Percentiles rank a stretch among this genome's conserved stretches.
phyloP scores from a whole-genome alignment of 805 yeast genomes.

The Helenozyma baotianmanensis region DNA sequence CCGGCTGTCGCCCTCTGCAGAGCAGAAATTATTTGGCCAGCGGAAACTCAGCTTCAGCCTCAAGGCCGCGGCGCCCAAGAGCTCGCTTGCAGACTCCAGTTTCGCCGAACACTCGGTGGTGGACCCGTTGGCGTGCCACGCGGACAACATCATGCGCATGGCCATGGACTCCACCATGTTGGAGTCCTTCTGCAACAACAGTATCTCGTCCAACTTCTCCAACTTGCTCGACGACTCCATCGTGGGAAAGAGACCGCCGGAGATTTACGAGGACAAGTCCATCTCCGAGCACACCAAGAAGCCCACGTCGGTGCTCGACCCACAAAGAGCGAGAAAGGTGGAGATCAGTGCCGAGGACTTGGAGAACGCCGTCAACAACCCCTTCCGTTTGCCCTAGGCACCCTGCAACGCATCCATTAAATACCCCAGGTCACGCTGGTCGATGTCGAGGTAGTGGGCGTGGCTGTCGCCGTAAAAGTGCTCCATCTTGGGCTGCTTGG shows the following conservation, averaged over 20 bases:
- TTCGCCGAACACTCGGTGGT: slow-evolving; percentile 22
- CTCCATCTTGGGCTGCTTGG: slow-evolving; percentile 1
- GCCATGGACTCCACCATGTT: slow-evolving; percentile 45
- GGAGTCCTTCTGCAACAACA: slow-evolving; percentile 36
- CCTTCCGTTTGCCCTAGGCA: slow-evolving; percentile 4
- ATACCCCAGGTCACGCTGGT: slow-evolving; percentile 21
- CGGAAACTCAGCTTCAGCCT: not conserved
- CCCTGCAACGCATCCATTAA: slow-evolving; percentile 10
- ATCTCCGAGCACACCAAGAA: slow-evolving; percentile 11
- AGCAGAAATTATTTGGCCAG: not conserved
- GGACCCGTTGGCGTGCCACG: slow-evolving; percentile 43
- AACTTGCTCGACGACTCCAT: slow-evolving; percentile 29
- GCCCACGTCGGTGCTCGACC: slow-evolving; percentile 5
- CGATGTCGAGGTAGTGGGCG: slow-evolving; percentile 15
- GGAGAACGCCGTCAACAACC: slow-evolving; percentile 26
- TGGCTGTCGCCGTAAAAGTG: slow-evolving; percentile 16
- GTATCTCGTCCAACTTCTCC: slow-evolving; percentile 33
- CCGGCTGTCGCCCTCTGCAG: not conserved
- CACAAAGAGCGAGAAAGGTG: slow-evolving; percentile 20
- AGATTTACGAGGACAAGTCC: slow-evolving; percentile 10
- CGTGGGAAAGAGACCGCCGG: slow-evolving; percentile 10
- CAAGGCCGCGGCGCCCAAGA: not conserved
- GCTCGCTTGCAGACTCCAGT: not conserved
- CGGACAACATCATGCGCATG: slow-evolving; percentile 42
- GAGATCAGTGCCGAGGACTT: slow-evolving; percentile 38